Base-by-base conservation (phyloP, 345 rosid genomes). In the Punica granatum region DNA sequence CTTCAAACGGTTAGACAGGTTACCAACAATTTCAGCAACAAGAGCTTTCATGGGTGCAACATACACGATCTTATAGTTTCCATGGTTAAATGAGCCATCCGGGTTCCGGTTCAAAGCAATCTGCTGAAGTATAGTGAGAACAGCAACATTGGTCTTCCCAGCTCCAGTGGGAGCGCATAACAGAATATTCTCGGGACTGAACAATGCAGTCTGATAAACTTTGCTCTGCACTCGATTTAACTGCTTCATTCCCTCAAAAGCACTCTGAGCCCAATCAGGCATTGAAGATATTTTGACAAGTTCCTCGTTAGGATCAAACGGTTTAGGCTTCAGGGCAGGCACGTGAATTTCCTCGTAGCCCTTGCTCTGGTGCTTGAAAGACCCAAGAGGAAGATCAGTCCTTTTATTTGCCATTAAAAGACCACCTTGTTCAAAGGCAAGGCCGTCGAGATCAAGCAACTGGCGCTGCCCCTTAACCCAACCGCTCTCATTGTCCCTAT, bases 11-110 rank as follows among this genome's bases (percentile, higher is more conserved):
- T 85, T 76, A 58, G 99, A 89, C 73, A 94, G 81, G 77, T 94
- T 94, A 73, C 92, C 87, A 46, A 91, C 97, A 63, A 91, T 87
- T 77, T 94, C 99, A 39, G 97, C 99, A 68, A 94, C 99, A 71
- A 94, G 91, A 67, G 99, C 99, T 76, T 94, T 94, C 97, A 94
- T 94, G n/a, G 99, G 99, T 42, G 99, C 99, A 76, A 91, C 99
- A 70, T 94, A 94, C 37, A 94, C 95, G 74, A 94, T 84, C 85
- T 94, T 94, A 74, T 88, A 94, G 73, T 81, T 75, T 70, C 77
- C 74, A 70, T 91, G 92, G 74, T 88, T 83, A 73, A 78, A 80
- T 28, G 96, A 80, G 72, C 95, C 95, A 76, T 94, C 97, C 0
- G 78, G 10, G 32, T 83, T 81, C 83, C 67, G 80, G 72, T 83